Base-by-base conservation (phyloP, 2,329 filamentous ascomycete genomes). In the Pseudocercospora fijiensis region DNA sequence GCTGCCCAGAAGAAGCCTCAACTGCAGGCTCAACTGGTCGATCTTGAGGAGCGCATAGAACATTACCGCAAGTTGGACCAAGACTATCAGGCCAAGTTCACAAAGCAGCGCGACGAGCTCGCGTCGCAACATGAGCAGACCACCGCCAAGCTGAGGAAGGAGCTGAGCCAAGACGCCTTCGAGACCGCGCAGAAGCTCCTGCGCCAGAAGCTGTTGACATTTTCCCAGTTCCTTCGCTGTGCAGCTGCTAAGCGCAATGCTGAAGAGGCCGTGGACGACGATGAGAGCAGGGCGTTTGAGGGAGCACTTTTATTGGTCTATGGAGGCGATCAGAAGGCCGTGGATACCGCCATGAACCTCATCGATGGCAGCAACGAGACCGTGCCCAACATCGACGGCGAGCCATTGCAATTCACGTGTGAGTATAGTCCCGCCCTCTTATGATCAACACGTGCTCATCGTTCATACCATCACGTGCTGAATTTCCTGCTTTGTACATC, bases 251-350 rank as follows among this genome's bases (percentile, higher is more conserved):
- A 85, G 76, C 87, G 91, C 69, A 85, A 90, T 71, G 83, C 86
- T 20, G 88, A 91, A 73, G 90, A 88, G 65, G 83, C 90, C 67
- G 67, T 71, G 26, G 84, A 90, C 70, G 83, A 85, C 4, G 90
- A 92, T 62, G 90, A 94, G 80, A 91, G 88, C 77, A 87, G 88
- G 77, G 91, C 90, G 37, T 87, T 95, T 64, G 91, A 96, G 78
- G 90, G 90, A 58, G 87, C 91, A 33, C 82, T 96, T 63, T 82
- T 92, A 53, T 84, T 89, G 65, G 89, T 95, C 30, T 95, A 96
- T 78, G 86, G 87, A 52, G 91, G 91, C 53, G 90, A 94, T 72
- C 85, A 90, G 67, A 83, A 81, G 69, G 91, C 90, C 57, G 90
- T 95, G 24, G 80, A 85, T 60, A 86, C 89, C 62, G 92, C 92